Conservation (phyloP, 352 stramenopile species). For the Phytophthora podocarpi region DNA sequence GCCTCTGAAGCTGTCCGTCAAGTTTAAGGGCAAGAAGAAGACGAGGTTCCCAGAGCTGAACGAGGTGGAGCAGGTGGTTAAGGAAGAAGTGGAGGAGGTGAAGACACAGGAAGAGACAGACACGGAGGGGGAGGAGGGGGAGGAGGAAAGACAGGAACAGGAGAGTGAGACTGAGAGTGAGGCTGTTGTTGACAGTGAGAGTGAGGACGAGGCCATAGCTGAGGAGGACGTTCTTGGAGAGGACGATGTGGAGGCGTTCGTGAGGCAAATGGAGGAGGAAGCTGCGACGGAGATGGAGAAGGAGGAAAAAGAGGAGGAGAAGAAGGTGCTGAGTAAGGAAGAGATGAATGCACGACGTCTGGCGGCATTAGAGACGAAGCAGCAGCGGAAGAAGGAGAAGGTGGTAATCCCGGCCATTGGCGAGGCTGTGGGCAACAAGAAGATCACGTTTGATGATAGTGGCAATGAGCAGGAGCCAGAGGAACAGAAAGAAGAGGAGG, state of each 20-base stretch:
- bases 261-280: conserved; percentile 41
- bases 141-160: conserved; percentile 13
- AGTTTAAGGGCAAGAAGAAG: conserved; percentile 35
- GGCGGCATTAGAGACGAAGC: conserved; percentile 59
- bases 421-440: conserved; percentile 48
- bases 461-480: conserved; percentile 61
- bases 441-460: conserved; percentile 81
- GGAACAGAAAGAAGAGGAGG: conserved; percentile 15
- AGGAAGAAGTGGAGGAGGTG: conserved; percentile 1
- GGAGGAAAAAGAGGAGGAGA: neutral
- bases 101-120: conserved; percentile 13
- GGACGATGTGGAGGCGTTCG: conserved; percentile 47
- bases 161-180: conserved; percentile 5
- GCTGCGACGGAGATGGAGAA: neutral
- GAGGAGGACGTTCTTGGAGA: conserved; percentile 24
- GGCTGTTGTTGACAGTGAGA: conserved; percentile 7
- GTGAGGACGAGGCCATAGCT: neutral
- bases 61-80: conserved; percentile 9
- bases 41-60: conserved; percentile 22
- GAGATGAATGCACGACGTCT: conserved; percentile 40
- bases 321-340: conserved; percentile 28
- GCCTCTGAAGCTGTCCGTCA: conserved; percentile 17
- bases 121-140: neutral
- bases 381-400: conserved; percentile 38
- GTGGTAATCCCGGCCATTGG: conserved; percentile 37